These are phyloP conservation scores for Akebia trifoliata DNA, from an alignment of 164 flowering plant genomes.

Conservation along the genomic window DNA sequence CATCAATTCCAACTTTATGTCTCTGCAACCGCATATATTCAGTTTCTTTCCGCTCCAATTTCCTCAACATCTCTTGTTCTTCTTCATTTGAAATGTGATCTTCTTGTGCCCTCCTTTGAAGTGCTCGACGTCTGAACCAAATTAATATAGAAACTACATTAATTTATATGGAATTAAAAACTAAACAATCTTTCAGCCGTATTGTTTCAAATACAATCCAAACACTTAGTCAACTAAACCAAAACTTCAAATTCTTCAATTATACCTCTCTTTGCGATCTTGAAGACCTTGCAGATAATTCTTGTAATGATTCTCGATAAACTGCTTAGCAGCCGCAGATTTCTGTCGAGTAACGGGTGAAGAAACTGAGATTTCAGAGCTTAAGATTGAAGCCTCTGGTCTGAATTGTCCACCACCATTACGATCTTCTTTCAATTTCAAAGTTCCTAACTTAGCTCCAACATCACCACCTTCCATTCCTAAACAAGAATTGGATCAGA, in stretches of 20 bases:
- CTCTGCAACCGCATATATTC: conserved; percentile 86
- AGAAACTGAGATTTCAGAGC: conserved; percentile 54
- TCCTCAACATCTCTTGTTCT: conserved; percentile 73
- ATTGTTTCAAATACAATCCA: background rate
- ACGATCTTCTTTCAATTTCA: conserved; percentile 46
- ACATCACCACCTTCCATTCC: conserved; percentile 55
- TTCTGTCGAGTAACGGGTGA: conserved; percentile 87
- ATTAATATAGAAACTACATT: background rate
- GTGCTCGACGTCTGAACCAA: conserved; percentile 46
- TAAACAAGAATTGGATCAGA: conserved; percentile 3
- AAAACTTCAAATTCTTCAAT: background rate
- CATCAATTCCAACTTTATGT: conserved; percentile 87
- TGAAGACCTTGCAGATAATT: conserved; percentile 72
- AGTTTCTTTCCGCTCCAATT: conserved; percentile 71
- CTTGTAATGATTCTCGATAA: conserved; percentile 91
- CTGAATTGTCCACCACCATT: conserved; percentile 14
- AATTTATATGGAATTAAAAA: background rate
- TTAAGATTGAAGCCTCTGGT: conserved; percentile 15
- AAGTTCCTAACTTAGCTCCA: conserved; percentile 30
- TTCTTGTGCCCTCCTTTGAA: conserved; percentile 69
- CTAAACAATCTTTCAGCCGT: background rate
- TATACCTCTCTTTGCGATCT: conserved; percentile 78
- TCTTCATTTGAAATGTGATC: conserved; percentile 65
- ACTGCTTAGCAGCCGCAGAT: conserved; percentile 87
- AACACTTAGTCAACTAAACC: background rate